Evolutionary conservation across 2,329 filamentous ascomycete genomes (phyloP), one percentile per base, ranked within the genome.

Genomic region (Aspergillus texensis): DNA sequence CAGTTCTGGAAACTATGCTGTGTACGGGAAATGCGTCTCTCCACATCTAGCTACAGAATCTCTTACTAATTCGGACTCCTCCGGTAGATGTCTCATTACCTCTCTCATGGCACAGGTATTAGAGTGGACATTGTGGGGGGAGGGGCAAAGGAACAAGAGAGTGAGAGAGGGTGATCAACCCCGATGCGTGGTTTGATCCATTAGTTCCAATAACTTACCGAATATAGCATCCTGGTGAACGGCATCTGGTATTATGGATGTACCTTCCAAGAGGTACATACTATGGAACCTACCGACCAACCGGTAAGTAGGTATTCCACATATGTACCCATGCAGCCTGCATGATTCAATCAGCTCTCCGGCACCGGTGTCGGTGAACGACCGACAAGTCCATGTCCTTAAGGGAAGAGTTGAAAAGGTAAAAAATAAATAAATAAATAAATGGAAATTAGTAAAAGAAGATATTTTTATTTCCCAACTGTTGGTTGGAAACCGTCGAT

Each of bases 291-390:
- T 52, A 52, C 46, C 46, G 19, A 32, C 16, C 46, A 52, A 52
- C 46, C 16, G 26, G 46, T 52, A 52, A 52, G 26, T 30, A 52
- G 46, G 46, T n/a, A 52, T 16, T 52, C 46, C n/a, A 52, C 16
- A n/a, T 52, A 52, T 52, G 46, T 30, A 52, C 16, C 16, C 28
- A 30, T 30, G 30, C 60, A 56, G 58, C 46, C 55, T 69, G 63
- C 63, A 69, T 68, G 21, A 61, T 57, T 62, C 56, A 61, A 60
- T 60, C 48, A 57, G 63, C 67, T 68, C 53, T 48, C 62, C 55
- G 57, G 67, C 39, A 50, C 54, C 58, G 65, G 58, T 70, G 71
- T 75, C 73, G 72, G 73, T 75, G 72, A 74, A 64, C 64, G 60
- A 66, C 46, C 12, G 26, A 52, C 46, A 34, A 12, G 32, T n/a